Base-by-base conservation (phyloP, 2,329 filamentous ascomycete genomes). In the Huntiella abstrusa region DNA sequence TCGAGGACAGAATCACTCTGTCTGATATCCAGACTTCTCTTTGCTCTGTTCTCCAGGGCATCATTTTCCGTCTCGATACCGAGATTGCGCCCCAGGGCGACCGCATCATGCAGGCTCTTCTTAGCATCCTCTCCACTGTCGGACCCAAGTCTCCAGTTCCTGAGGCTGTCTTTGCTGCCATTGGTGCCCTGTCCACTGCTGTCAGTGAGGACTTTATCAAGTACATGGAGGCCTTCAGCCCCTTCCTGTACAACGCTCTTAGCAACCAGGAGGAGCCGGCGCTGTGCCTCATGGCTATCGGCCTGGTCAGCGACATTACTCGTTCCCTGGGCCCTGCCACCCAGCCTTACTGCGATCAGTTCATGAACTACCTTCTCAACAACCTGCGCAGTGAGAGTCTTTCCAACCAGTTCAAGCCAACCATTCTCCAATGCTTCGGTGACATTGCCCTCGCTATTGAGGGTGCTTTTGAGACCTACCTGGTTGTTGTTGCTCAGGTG, bases 21-120 rank as follows among this genome's bases (percentile, higher is more conserved):
- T 87, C 96, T 60, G 91, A 98, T 64, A 93, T 98, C 75, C 91
- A 96, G 67, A 95, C 87, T 44, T 95, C 87, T 61, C 71, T 98
- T 57, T 81, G 80, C 61, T 92, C 84, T 46, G 91, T 96, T 36
- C 70, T 96, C 43, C 78, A 95, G 64, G 80, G 85, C 42, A 94
- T 96, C 58, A 80, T 96, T 51, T 80, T 85, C 61, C 80, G 91
- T 49, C 71, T 98, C 19, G 91, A 96, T 63, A 80, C 80, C 60
- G 88, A 96, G 60, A 83, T 98, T 54, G 75, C 77, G 52, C 86
- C 88, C 12, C 84, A 88, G 60, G 83, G 86, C 47, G 86, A 98
- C 60, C 80, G 81, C 53, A 93, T 96, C 62, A 98, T 98, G 88
- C 76, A 85, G 56, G 75, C 82, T 43, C 70, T 91, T 48, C 74